These are phyloP conservation scores for Crotalaria pallida DNA, from an alignment of 306 rosid species.

Conservation along the genomic window DNA sequence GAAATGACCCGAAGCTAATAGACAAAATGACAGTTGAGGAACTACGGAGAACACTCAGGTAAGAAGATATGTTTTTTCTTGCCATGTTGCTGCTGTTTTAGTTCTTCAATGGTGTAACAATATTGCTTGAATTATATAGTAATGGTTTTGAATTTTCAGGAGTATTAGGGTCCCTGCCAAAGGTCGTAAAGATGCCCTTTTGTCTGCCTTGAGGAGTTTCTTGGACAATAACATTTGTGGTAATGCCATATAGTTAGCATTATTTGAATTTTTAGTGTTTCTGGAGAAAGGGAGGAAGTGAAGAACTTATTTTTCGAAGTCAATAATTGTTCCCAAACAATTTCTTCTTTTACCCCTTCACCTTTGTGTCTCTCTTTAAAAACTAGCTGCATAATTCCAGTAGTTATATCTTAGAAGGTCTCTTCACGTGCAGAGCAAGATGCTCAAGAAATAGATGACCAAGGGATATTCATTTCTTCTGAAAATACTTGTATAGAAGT, in stretches of 20 bases:
- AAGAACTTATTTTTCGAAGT: background rate
- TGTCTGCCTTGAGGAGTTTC: constrained; percentile 65
- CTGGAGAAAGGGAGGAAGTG: background rate
- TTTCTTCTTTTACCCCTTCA: background rate
- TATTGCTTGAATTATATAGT: background rate
- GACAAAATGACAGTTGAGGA: constrained; percentile 76
- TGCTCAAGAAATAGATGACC: constrained; percentile 34
- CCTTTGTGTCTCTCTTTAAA: background rate
- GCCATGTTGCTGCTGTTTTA: background rate
- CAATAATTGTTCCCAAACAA: background rate
- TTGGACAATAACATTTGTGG: constrained; percentile 52
- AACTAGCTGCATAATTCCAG: constrained; percentile 9
- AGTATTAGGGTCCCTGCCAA: constrained; percentile 56
- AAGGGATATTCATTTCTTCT: constrained; percentile 29
- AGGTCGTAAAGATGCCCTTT: constrained; percentile 75
- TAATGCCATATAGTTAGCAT: constrained; percentile 26
- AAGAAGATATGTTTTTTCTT: constrained; percentile 9
- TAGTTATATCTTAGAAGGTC: constrained; percentile 1
- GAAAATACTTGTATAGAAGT: constrained; percentile 26
- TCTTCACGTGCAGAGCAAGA: constrained; percentile 44
- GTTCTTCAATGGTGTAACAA: background rate
- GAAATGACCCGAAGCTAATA: constrained; percentile 50
- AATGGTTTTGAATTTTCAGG: constrained; percentile 53
- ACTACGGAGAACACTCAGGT: constrained; percentile 70
- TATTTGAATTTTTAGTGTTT: background rate